phyloP scores from a whole-genome alignment of 1,284 basidiomycete species.

The Cryptococcus floricola region DNA sequence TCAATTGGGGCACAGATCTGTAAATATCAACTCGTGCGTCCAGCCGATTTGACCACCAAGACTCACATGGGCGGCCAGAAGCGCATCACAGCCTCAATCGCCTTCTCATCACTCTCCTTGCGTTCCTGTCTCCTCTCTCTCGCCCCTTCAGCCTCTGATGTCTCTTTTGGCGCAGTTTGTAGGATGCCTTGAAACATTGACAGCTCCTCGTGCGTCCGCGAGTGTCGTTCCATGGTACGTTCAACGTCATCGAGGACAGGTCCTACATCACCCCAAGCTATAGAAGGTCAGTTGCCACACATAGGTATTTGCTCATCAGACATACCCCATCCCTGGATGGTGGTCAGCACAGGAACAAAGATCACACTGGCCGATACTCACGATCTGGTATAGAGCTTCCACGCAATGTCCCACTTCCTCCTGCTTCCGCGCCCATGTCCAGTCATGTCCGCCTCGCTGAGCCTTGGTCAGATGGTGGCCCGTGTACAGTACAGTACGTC shows the following conservation, averaged over 20 bases:
- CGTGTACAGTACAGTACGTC: background rate
- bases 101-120: background rate
- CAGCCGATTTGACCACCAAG: background rate
- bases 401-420: slow-evolving; percentile 21
- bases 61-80: slow-evolving; percentile 15
- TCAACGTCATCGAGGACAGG: slow-evolving; percentile 19
- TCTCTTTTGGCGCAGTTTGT: background rate
- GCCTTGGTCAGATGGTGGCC: background rate
- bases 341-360: background rate
- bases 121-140: slow-evolving; percentile 2
- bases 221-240: slow-evolving; percentile 25
- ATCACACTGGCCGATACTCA: slow-evolving; percentile 14
- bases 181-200: background rate
- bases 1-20: too few relatives aligned
- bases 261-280: slow-evolving; percentile 29
- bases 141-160: background rate
- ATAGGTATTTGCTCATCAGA: background rate
- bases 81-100: slow-evolving; percentile 4
- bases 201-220: slow-evolving; percentile 20
- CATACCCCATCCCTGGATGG: slow-evolving; percentile 22
- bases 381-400: slow-evolving; percentile 35
- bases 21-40: too few relatives aligned
- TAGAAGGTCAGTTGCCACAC: background rate
- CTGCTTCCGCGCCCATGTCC: slow-evolving; percentile 41
- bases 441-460: slow-evolving; percentile 32